Conservation (phyloP, 768 basidiomycete genomes). For the Pleurotus tuber-regium region DNA sequence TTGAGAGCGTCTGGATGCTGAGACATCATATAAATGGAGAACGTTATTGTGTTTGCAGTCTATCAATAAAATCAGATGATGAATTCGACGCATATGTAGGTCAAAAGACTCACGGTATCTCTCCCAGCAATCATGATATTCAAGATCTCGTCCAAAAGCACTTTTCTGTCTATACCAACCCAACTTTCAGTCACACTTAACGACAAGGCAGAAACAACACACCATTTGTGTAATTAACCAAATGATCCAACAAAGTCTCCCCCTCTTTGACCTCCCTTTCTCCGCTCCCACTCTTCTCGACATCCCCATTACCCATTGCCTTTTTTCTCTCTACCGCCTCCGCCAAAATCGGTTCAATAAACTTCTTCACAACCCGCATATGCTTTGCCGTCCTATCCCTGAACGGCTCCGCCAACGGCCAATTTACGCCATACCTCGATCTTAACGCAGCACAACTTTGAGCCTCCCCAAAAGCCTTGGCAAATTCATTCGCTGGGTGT, state of each 20-base stretch:
- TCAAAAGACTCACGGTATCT: slow-evolving; percentile 41
- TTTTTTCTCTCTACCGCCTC: slow-evolving; percentile 42
- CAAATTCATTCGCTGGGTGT: slow-evolving; percentile 40
- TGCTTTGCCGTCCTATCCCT: slow-evolving; percentile 42
- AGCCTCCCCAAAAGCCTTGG: slow-evolving; percentile 46
- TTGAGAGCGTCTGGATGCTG: slow-evolving; percentile 24
- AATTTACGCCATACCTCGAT: slow-evolving; percentile 36
- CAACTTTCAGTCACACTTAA: background rate
- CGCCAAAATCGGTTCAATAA: slow-evolving; percentile 51
- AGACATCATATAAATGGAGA: slow-evolving; percentile 24
- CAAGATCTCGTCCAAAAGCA: slow-evolving; percentile 47
- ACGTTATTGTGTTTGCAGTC: slow-evolving; percentile 29
- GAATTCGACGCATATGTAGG: background rate
- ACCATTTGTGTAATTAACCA: slow-evolving; percentile 57
- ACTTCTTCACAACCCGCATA: slow-evolving; percentile 46
- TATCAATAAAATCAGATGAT: slow-evolving; percentile 8
- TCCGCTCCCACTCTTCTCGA: slow-evolving; percentile 22
- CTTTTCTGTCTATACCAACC: slow-evolving; percentile 28
- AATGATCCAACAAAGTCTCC: slow-evolving; percentile 49
- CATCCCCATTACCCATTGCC: slow-evolving; percentile 16
- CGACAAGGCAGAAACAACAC: slow-evolving; percentile 4
- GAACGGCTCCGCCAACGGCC: slow-evolving; percentile 55
- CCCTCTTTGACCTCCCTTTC: slow-evolving; percentile 37
- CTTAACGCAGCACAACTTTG: slow-evolving; percentile 41
- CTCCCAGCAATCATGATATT: slow-evolving; percentile 58